Conservation (phyloP, 2,329 filamentous ascomycete genomes). For the Cladosporium sphaerospermum region DNA sequence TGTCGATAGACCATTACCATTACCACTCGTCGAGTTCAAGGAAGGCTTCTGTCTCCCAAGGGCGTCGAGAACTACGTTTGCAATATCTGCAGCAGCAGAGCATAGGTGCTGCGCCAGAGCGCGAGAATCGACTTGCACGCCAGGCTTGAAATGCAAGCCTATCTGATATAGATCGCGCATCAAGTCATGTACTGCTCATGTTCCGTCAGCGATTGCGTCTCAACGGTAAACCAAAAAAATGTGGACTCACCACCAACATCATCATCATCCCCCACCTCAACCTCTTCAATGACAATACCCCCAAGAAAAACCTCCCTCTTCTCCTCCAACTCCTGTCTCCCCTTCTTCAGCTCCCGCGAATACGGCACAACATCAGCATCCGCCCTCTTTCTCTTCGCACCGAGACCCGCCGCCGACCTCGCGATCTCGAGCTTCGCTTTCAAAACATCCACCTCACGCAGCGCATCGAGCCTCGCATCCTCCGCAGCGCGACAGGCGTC, state of each 20-base stretch:
- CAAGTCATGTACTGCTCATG: slow-evolving; percentile 17
- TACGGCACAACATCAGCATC: slow-evolving; percentile 22
- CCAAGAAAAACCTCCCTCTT: slow-evolving; percentile 8
- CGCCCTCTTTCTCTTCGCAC: slow-evolving; percentile 26
- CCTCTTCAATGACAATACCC: background rate
- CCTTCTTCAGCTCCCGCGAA: slow-evolving; percentile 21
- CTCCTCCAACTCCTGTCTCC: slow-evolving; percentile 15
- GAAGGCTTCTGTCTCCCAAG: background rate
- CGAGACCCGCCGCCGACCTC: slow-evolving; percentile 10
- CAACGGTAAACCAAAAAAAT: background rate
- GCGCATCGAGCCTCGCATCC: slow-evolving; percentile 17
- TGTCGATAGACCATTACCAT: slow-evolving; percentile 14
- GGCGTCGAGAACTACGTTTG: background rate
- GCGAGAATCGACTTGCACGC: slow-evolving; percentile 12
- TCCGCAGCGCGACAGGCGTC: slow-evolving; percentile 16
- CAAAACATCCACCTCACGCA: slow-evolving; percentile 19
- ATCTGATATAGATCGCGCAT: slow-evolving; percentile 26
- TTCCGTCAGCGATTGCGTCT: background rate
- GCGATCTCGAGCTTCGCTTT: slow-evolving; percentile 18
- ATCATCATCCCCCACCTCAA: slow-evolving; percentile 3
- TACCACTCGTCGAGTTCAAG: background rate
- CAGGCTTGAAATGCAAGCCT: slow-evolving; percentile 20
- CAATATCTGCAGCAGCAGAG: background rate
- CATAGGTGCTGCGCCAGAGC: background rate
- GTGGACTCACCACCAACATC: background rate